Base-by-base conservation (phyloP, 1,284 basidiomycete species). In the Naganishia liquefaciens region DNA sequence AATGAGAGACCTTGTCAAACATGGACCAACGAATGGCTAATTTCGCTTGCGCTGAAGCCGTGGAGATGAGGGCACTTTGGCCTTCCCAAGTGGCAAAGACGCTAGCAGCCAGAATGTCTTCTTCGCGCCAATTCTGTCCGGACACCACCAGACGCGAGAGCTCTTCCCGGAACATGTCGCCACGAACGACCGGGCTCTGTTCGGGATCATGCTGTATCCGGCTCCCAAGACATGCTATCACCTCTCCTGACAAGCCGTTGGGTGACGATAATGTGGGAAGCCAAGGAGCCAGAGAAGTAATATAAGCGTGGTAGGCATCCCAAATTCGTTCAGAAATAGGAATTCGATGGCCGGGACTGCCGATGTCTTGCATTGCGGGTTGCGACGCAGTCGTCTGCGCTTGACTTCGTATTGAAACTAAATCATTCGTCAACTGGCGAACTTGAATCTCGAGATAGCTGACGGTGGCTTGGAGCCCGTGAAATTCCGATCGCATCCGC, bases 71-170 rank as follows among this genome's bases (percentile, higher is more conserved):
- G 0, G 72, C 67, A 19, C 69, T 61, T 55, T 77, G 75, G 27
- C 72, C 74, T 13, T 72, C 73, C 77, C 77, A 79, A 2, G 75
- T 76, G 15, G 75, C 73, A 64, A 75, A 75, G 2, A 77, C 74
- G 11, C 73, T 74, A 7, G 77, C 63, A 5, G 76, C 70, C 23
- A 75, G 57, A 3, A 78, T 71, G 54, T 79, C 76, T 44, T 77
- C 76, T 28, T 72, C 70, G 10, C 43, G 46, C 64, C 64, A 66
- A n/a, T 42, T 21, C 42, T 62, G 57, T 54, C 64, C 60, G 19
- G 51, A 44, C 17, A 60, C 52, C 4, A 66, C 49, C 25, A 66
- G 21, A 42, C 60, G 49, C 44, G 52, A 60, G n/a, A 66, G n/a
- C 43, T 62, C 60, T 19, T 54, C 50, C 3, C 58, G 49, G 21